Evolutionary conservation across 2,329 filamentous ascomycete species (phyloP), one percentile per base, ranked within the genome.

Genomic region (Penicillium vulpinum): DNA sequence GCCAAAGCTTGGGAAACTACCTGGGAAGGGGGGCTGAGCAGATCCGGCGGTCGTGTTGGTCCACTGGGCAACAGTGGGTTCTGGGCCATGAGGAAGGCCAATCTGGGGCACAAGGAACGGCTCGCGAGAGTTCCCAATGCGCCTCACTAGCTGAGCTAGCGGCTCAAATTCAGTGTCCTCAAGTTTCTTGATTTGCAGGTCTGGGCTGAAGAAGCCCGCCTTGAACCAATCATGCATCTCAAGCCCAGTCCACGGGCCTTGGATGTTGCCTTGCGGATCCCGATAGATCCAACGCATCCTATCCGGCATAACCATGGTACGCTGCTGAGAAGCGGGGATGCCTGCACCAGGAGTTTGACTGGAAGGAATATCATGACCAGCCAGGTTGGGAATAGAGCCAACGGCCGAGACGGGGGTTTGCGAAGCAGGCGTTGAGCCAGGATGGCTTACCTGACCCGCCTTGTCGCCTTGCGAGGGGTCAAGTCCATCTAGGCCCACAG

Each of bases 151-250:
- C 74, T 97, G 92, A 3, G 93, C 94, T 10, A 99, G 80, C 13
- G 93, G 94, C 74, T 99, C 94, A 67, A 97, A 99, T 48, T 99
- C 93, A 0, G 83, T 81, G 69, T 99, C 94, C 72, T 99, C 94
- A 5, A 93, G 81, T 73, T 96, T 96, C 79, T 95, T 97, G 31
- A 99, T 94, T 41, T 95, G 86, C 21, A 99, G 81, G 67, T 99
- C 93, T 0, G 93, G 88, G 0, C 91, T 96, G 76, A 99, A 99
- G 78, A 97, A 99, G 44, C 93, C 92, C 36, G 92, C 93, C 74
- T 97, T 97, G 78, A 97, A 99, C 94, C 94, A 99, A 68, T 99
- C 95, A 66, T 99, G 95, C 94, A 99, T 99, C 75, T 99, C 94
- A 48, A 99, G 79, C 1, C 94, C 94, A 38, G 92, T 97, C 77